These are phyloP conservation scores for Mentha longifolia DNA, from an alignment of 257 asterid species.

Conservation along the genomic window DNA sequence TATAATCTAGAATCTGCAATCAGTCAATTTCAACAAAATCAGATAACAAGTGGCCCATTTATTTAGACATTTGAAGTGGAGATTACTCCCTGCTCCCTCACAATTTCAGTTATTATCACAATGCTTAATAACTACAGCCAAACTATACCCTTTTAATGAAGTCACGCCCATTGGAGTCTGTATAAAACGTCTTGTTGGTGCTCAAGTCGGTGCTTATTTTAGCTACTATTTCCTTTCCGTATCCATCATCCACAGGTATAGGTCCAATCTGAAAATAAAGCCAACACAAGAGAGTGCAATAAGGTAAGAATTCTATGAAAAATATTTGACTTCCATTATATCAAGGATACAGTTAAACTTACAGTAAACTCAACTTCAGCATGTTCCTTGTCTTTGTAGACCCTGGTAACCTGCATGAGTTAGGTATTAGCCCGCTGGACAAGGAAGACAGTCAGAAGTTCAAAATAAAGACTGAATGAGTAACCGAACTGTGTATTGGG, in stretches of 20 bases:
- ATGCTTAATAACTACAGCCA: constrained; percentile 24
- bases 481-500: neutral
- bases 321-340: constrained; percentile 21
- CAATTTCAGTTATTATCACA: constrained; percentile 3
- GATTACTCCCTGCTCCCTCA: constrained; percentile 9
- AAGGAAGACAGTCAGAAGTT: constrained; percentile 1
- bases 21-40: constrained; percentile 30
- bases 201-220: constrained; percentile 64
- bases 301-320: constrained; percentile 15
- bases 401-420: constrained; percentile 61
- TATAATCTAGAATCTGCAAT: constrained; percentile 61
- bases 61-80: neutral
- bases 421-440: constrained; percentile 37
- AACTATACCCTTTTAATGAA: constrained; percentile 71
- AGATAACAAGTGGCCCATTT: constrained; percentile 19
- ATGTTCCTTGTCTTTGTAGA: constrained; percentile 64
- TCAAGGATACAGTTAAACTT: constrained; percentile 36
- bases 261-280: constrained; percentile 59
- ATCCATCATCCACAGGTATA: constrained; percentile 66
- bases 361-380: constrained; percentile 67
- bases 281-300: constrained; percentile 29
- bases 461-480: too few relatives aligned
- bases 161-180: constrained; percentile 90
- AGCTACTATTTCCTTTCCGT: constrained; percentile 75
- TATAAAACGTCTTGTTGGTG: constrained; percentile 69